phyloP scores from a whole-genome alignment of 225 moss, liverwort and hornwort species.

The Pseudisothecium myosuroides region DNA sequence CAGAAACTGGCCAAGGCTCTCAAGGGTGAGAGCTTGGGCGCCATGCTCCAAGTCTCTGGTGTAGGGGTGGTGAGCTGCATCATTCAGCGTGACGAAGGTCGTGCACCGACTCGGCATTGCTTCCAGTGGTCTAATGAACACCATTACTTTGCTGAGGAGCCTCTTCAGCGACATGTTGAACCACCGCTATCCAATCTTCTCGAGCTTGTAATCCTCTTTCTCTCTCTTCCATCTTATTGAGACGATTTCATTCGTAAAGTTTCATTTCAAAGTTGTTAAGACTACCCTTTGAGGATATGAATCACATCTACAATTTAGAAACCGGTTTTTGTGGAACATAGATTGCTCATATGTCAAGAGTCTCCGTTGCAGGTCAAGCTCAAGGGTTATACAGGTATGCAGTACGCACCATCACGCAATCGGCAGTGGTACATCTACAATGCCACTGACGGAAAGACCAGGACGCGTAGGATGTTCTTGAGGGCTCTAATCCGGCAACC shows the following conservation, averaged over 20 bases:
- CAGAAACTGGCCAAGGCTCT: slow-evolving; percentile 77
- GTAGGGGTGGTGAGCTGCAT: slow-evolving; percentile 96
- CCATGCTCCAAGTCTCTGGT: slow-evolving; percentile 72
- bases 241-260: neutral
- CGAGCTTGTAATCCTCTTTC: slow-evolving; percentile 55
- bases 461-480: slow-evolving; percentile 67
- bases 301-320: neutral
- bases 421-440: slow-evolving; percentile 93
- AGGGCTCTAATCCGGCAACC: slow-evolving; percentile 79
- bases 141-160: slow-evolving; percentile 78
- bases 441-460: slow-evolving; percentile 61
- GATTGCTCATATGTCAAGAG: neutral
- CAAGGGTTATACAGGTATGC: slow-evolving; percentile 66
- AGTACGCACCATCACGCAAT: slow-evolving; percentile 94
- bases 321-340: neutral
- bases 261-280: neutral
- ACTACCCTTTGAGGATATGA: neutral
- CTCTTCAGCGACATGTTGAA: slow-evolving; percentile 89
- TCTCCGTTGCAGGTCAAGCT: slow-evolving; percentile 62
- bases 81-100: slow-evolving; percentile 96
- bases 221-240: neutral
- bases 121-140: slow-evolving; percentile 86
- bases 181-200: slow-evolving; percentile 94
- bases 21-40: slow-evolving; percentile 90
- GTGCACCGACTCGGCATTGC: slow-evolving; percentile 87